Evolutionary conservation across 495 filamentous ascomycete species (phyloP).

Genomic region (Trichocladium uniseriatum): DNA sequence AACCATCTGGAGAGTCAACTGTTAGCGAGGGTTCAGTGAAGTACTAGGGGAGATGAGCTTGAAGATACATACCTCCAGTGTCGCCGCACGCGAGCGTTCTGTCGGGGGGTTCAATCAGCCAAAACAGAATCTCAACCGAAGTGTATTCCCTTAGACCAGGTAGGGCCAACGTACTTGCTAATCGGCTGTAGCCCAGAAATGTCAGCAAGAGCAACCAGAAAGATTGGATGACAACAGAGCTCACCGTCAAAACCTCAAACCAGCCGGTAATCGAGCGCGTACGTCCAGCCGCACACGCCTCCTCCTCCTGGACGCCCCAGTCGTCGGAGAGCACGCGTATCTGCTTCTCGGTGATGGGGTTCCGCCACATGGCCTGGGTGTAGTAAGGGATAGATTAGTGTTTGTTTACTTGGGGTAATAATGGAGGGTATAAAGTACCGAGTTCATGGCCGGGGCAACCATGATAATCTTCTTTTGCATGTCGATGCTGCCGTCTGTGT

Average conservation of each 20-base stretch:
- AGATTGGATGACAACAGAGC: background rate
- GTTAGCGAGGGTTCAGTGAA: background rate
- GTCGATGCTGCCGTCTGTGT: conserved; percentile 57
- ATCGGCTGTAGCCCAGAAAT: conserved; percentile 10
- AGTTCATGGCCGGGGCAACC: conserved; percentile 43
- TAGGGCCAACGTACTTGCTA: conserved; percentile 13
- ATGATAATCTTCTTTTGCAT: conserved; percentile 46
- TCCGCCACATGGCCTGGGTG: conserved; percentile 63
- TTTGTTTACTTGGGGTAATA: background rate
- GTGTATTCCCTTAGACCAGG: background rate
- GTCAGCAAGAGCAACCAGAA: background rate
- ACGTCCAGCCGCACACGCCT: conserved; percentile 27
- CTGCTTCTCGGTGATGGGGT: conserved; percentile 69
- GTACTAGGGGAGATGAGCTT: background rate
- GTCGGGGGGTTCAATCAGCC: background rate
- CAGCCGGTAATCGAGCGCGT: conserved; percentile 43
- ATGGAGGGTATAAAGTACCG: conserved; percentile 12
- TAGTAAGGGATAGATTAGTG: background rate
- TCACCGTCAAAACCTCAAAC: conserved; percentile 60
- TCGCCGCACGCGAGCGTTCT: conserved; percentile 28
- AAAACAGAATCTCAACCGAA: background rate
- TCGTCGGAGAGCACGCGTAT: conserved; percentile 60
- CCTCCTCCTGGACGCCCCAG: conserved; percentile 53
- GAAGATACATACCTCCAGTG: conserved; percentile 20
- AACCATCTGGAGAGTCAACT: conserved; percentile 6